phyloP scores from a whole-genome alignment of 768 basidiomycete species.

The Pleurotus djamor region DNA sequence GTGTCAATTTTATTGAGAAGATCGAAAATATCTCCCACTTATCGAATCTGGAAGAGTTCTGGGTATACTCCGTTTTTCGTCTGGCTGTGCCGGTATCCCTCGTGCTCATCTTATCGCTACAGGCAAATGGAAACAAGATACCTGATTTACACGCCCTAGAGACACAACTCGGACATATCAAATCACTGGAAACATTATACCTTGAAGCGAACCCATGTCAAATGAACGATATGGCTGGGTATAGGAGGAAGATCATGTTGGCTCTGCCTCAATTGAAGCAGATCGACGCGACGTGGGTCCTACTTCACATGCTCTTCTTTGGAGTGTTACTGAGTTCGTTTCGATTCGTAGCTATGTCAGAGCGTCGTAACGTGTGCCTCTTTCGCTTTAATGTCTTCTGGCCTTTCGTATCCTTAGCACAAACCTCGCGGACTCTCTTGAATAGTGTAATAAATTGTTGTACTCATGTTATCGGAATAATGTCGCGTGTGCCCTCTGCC shows the following conservation, averaged over 20 bases:
- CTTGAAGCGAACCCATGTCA: constrained; percentile 96
- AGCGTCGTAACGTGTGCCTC: neutral
- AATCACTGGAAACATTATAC: constrained; percentile 82
- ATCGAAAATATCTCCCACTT: constrained; percentile 86
- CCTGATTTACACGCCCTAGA: constrained; percentile 67
- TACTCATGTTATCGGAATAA: too few relatives aligned
- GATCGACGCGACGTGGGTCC: constrained; percentile 89
- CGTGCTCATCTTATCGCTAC: constrained; percentile 3
- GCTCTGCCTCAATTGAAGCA: constrained; percentile 88
- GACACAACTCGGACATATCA: constrained; percentile 56
- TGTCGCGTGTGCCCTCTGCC: too few relatives aligned
- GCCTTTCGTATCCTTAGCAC: too few relatives aligned
- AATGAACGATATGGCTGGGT: constrained; percentile 67
- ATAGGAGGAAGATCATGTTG: constrained; percentile 87
- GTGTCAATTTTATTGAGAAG: constrained; percentile 76
- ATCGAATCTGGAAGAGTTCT: constrained; percentile 81
- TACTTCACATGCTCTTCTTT: neutral
- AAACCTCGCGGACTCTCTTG: too few relatives aligned
- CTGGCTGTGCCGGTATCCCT: neutral
- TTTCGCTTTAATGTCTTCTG: neutral
- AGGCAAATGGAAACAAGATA: constrained; percentile 91
- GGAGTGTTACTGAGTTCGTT: neutral
- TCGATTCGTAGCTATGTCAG: constrained; percentile 12
- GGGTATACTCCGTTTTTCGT: constrained; percentile 56
- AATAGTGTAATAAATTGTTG: too few relatives aligned